These are phyloP conservation scores for Penicillium corylophilum DNA, from an alignment of 2,329 filamentous ascomycete species.

Conservation along the genomic window DNA sequence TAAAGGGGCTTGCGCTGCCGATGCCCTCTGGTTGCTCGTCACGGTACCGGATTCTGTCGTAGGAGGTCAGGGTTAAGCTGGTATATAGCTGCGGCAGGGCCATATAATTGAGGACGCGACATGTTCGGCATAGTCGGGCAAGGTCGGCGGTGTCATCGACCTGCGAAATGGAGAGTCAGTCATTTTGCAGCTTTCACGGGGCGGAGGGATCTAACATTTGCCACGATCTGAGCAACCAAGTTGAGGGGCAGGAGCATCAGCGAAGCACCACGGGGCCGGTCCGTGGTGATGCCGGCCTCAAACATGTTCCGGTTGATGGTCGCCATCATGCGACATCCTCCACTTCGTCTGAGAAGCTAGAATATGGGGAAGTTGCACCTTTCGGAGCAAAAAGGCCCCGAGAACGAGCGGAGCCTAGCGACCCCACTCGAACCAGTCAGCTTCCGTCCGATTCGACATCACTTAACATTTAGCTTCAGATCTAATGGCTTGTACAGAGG, in stretches of 20 bases:
- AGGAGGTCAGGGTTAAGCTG: constrained; percentile 56
- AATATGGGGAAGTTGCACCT: constrained; percentile 11
- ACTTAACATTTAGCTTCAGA: neutral
- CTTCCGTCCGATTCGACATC: constrained; percentile 1
- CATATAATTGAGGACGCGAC: constrained; percentile 64
- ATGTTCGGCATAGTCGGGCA: constrained; percentile 59
- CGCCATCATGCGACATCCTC: constrained; percentile 40
- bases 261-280: constrained; percentile 30
- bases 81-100: constrained; percentile 61
- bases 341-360: constrained; percentile 23
- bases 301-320: constrained; percentile 46
- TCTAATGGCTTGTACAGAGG: neutral
- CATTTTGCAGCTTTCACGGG: neutral
- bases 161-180: constrained; percentile 35
- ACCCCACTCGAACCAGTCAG: constrained; percentile 12
- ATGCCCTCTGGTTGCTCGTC: constrained; percentile 60
- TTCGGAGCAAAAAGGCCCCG: constrained; percentile 22
- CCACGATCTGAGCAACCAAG: constrained; percentile 57
- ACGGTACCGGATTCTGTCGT: constrained; percentile 58
- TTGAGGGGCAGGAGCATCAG: constrained; percentile 55
- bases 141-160: constrained; percentile 60
- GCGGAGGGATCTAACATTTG: constrained; percentile 45
- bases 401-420: constrained; percentile 7
- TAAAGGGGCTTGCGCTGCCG: constrained; percentile 62
- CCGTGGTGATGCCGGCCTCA: constrained; percentile 33